A percentile compares a stretch with the other conserved stretches of the same genome.
Conservation (phyloP, 2,329 filamentous ascomycete genomes). For the Zasmidium cellare region DNA sequence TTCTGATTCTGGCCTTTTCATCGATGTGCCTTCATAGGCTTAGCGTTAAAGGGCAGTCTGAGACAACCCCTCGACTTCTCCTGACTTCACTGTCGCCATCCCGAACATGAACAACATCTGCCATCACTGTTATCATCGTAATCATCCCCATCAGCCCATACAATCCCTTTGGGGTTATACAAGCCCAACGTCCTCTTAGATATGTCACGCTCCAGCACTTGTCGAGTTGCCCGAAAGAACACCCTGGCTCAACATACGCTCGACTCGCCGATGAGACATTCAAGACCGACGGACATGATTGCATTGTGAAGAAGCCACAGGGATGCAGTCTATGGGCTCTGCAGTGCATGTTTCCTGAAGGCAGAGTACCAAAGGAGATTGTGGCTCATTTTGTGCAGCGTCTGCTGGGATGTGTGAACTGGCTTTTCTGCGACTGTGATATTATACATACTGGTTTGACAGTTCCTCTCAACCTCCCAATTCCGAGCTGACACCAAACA, state of each 20-base stretch:
- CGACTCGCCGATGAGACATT: slow-evolving; percentile 29
- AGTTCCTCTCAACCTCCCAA: too few species aligned
- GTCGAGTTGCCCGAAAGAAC: neutral
- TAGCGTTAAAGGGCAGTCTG: too few species aligned
- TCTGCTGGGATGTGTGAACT: slow-evolving; percentile 18
- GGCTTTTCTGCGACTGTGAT: slow-evolving; percentile 15
- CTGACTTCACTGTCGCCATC: too few species aligned
- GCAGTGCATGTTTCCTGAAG: slow-evolving; percentile 24
- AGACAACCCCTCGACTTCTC: too few species aligned
- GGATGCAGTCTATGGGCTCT: slow-evolving; percentile 27
- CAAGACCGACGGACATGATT: slow-evolving; percentile 22
- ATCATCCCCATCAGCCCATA: too few species aligned
- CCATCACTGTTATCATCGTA: too few species aligned
- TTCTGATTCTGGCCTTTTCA: too few species aligned
- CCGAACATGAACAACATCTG: too few species aligned
- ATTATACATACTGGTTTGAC: slow-evolving; percentile 28
- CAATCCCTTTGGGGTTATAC: too few species aligned
- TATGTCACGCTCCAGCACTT: neutral
- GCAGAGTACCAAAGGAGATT: slow-evolving; percentile 10
- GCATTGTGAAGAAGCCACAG: slow-evolving; percentile 28
- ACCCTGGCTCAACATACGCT: slow-evolving; percentile 13
- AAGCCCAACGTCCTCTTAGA: too few species aligned
- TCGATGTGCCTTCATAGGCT: too few species aligned
- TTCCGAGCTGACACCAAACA: slow-evolving; percentile 1
- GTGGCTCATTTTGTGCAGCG: slow-evolving; percentile 21